A percentile compares a stretch with the other conserved stretches of the same genome.
Conservation (phyloP, 768 basidiomycete genomes). For the Rhizopogon salebrosus region DNA sequence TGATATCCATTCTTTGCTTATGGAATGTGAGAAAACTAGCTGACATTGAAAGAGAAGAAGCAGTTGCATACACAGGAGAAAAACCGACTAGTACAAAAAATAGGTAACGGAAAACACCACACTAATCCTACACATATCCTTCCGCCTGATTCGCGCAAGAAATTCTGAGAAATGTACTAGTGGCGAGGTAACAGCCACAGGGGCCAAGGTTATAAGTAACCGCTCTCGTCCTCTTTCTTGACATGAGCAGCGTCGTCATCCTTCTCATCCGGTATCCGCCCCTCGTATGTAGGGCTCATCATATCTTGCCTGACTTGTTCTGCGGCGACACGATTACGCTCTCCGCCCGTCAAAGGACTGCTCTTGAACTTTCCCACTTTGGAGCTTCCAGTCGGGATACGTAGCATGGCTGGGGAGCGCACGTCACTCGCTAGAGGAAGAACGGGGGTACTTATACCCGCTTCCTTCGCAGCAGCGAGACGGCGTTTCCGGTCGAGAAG, state of each 20-base stretch:
- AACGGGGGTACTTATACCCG: conserved; percentile 8
- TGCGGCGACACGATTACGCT: conserved; percentile 41
- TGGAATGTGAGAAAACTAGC: no score
- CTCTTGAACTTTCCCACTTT: conserved; percentile 70
- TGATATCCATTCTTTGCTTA: no score
- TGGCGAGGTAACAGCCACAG: neutral
- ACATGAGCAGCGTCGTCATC: conserved; percentile 28
- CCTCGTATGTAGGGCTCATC: conserved; percentile 15
- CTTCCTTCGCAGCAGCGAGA: conserved; percentile 20
- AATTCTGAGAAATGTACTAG: neutral
- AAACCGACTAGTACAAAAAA: neutral
- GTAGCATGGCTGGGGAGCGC: conserved; percentile 1
- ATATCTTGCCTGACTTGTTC: conserved; percentile 39
- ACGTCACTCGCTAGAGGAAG: conserved; percentile 8
- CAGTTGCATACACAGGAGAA: neutral
- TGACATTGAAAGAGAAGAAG: no score
- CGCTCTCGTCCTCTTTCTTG: conserved; percentile 23
- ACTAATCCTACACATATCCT: neutral
- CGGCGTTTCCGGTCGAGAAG: conserved; percentile 64
- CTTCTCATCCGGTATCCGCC: conserved; percentile 29
- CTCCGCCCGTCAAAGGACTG: conserved; percentile 52
- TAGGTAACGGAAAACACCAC: neutral
- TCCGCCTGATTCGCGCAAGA: neutral
- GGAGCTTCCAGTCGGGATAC: conserved; percentile 12
- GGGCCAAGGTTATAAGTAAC: conserved; percentile 18